Evolutionary conservation across 2,329 filamentous ascomycete species (phyloP), one percentile per base, ranked within the genome.

Genomic region (Hypoxylon sp.): DNA sequence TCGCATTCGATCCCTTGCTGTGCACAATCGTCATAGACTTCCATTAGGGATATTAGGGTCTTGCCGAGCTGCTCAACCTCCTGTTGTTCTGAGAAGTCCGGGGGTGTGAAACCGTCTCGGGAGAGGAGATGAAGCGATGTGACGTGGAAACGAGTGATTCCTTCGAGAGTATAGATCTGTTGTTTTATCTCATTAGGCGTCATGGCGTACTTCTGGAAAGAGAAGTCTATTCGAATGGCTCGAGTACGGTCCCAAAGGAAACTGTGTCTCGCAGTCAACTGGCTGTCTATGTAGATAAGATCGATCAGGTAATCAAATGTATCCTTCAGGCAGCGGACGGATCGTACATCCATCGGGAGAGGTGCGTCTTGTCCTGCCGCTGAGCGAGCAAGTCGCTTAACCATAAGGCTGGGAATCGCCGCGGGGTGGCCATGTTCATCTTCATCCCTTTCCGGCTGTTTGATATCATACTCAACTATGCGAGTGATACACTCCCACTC

Each of bases 181-280:
- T 86, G 83, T 27, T 81, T 82, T 74, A 89, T 83, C 71, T 91
- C 89, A 1, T 87, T 82, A 1, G 83, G 75, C 2, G 82, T 85
- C 79, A 91, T 84, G 57, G 85, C 84, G 3, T 89, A 89, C 68
- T 79, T 78, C 60, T 92, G 89, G 65, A 91, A 90, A 17, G 88
- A 88, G 72, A 92, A 90, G 74, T 92, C 90, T 68, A 89, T 86
- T 24, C 90, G 87, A 62, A 92, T 88, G 7, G 89, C 89, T 63
- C 90, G 83, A 21, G 89, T 91, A 47, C 90, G 84, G 75, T 92
- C 89, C 89, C 90, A 91, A 1, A 92, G 81, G 64, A 91, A 92
- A 62, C 86, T 87, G 73, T 92, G 89, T 47, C 87, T 80, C 3
- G 79, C 73, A 0, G 87, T 82, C 6, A 92, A 80, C 53, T 87